A percentile compares a stretch with the other conserved stretches of the same genome.
Conservation (phyloP, 257 asterid genomes). For the Jasminum sambac region DNA sequence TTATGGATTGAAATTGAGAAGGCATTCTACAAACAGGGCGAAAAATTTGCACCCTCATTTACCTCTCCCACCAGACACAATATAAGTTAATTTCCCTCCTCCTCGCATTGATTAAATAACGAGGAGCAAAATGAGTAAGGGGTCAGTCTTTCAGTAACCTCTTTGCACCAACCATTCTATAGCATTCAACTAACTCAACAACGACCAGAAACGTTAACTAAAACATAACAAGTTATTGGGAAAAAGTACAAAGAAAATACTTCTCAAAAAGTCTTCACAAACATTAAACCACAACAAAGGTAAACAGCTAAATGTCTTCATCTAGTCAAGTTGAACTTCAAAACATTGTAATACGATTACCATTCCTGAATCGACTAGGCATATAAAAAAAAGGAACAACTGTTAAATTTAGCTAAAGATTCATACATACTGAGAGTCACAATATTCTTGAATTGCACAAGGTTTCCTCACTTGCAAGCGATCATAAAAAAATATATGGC, state of each 20-base stretch:
- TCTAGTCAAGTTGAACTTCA: neutral
- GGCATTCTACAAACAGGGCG: too few species aligned
- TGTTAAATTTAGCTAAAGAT: neutral
- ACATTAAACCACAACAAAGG: neutral
- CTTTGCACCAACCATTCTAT: constrained; percentile 4
- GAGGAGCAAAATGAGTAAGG: neutral
- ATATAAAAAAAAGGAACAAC: neutral
- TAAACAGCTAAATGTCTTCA: neutral
- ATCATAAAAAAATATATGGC: too few species aligned
- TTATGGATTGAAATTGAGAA: too few species aligned
- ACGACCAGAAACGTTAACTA: neutral
- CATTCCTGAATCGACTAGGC: neutral
- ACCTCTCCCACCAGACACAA: too few species aligned
- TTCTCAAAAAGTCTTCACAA: neutral
- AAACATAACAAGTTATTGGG: neutral
- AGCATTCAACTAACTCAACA: neutral
- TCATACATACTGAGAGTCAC: neutral
- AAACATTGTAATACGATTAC: neutral
- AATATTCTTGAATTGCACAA: neutral
- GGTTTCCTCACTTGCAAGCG: neutral
- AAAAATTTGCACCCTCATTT: too few species aligned
- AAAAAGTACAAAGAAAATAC: neutral
- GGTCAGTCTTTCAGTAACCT: neutral
- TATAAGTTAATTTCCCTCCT: too few species aligned
- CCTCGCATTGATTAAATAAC: too few species aligned